Conservation (phyloP, 1,284 basidiomycete genomes). For the Marasmius fiardii region DNA sequence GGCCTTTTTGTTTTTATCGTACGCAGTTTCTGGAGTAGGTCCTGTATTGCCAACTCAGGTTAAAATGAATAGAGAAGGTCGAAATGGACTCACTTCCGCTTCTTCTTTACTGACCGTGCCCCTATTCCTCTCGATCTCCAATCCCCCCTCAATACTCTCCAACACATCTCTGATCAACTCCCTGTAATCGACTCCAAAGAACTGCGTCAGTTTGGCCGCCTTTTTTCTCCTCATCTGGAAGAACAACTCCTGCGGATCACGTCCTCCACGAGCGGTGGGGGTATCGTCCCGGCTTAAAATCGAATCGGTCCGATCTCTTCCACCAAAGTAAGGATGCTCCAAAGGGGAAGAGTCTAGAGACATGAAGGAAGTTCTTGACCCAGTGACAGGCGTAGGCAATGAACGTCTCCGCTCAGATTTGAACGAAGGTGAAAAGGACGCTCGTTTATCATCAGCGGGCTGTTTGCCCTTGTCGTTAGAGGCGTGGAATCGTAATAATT, state of each 20-base stretch:
- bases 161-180: constrained; percentile 72
- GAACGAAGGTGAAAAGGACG: constrained; percentile 27
- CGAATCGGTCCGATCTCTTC: not conserved
- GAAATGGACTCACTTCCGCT: constrained; percentile 51
- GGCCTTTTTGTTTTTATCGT: constrained; percentile 53
- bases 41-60: constrained; percentile 35
- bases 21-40: constrained; percentile 57
- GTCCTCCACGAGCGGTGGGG: constrained; percentile 26
- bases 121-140: constrained; percentile 61
- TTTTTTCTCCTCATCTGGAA: constrained; percentile 69
- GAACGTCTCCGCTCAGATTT: constrained; percentile 65
- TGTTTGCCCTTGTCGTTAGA: not conserved
- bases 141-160: constrained; percentile 72
- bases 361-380: constrained; percentile 46
- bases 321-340: not conserved
- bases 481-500: not conserved
- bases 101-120: constrained; percentile 66
- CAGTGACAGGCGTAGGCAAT: constrained; percentile 42
- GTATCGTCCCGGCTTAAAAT: not conserved
- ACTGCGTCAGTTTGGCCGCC: constrained; percentile 77
- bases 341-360: constrained; percentile 44
- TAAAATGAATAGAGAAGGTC: constrained; percentile 7
- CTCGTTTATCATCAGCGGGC: not conserved
- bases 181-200: constrained; percentile 80
- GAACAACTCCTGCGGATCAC: constrained; percentile 37